Conservation (phyloP, 2,329 filamentous ascomycete genomes). For the Mycosphaerella arachidis region DNA sequence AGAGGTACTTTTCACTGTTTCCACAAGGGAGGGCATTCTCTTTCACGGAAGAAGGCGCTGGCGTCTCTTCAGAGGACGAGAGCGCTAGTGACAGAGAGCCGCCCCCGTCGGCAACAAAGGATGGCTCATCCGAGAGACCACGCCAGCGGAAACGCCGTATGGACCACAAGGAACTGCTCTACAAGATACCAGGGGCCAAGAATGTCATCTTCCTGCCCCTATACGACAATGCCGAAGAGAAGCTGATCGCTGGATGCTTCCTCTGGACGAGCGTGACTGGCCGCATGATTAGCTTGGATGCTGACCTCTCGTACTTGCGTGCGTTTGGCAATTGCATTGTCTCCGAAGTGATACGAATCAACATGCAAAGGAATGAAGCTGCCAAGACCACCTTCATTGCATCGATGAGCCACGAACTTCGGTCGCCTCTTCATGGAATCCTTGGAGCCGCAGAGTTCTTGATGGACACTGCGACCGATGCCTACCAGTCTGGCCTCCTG, state of each 20-base stretch:
- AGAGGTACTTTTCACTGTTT: conserved; percentile 27
- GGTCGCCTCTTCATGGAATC: conserved; percentile 46
- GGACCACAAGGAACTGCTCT: conserved; percentile 36
- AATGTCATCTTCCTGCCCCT: conserved; percentile 49
- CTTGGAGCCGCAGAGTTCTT: conserved; percentile 49
- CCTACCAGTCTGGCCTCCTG: conserved; percentile 41
- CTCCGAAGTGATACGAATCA: conserved; percentile 37
- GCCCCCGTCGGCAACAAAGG: conserved; percentile 40
- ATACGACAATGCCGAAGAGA: conserved; percentile 45
- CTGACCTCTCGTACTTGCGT: conserved; percentile 40
- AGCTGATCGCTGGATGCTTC: conserved; percentile 43
- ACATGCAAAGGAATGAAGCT: conserved; percentile 39
- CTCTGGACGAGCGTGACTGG: conserved; percentile 44
- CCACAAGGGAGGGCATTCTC: conserved; percentile 27
- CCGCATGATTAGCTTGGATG: conserved; percentile 36
- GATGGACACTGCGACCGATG: conserved; percentile 40
- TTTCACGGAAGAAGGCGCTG: conserved; percentile 25
- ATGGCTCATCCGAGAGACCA: conserved; percentile 31
- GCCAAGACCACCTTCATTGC: conserved; percentile 52
- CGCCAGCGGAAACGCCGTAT: conserved; percentile 33
- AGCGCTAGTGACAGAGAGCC: conserved; percentile 24
- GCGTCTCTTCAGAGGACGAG: conserved; percentile 27
- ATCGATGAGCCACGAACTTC: conserved; percentile 50
- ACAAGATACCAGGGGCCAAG: conserved; percentile 33
- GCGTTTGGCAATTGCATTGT: conserved; percentile 40